phyloP scores from a whole-genome alignment of 441 rosid genomes.

The Isatis lusitanica region DNA sequence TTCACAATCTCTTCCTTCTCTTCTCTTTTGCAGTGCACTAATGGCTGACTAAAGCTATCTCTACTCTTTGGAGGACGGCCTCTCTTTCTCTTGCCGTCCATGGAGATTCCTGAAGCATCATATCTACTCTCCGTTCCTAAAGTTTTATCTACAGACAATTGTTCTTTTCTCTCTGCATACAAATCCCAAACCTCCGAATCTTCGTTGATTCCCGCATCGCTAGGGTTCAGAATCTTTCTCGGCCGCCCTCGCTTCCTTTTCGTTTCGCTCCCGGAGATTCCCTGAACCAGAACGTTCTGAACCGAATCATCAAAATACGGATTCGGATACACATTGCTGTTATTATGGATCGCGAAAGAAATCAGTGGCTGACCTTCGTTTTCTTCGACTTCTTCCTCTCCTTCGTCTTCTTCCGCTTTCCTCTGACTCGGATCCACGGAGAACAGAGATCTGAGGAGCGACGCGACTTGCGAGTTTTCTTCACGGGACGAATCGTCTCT shows the following conservation, averaged over 20 bases:
- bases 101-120: slow-evolving; percentile 22
- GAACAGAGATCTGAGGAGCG: slow-evolving; percentile 63
- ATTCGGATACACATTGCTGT: slow-evolving; percentile 22
- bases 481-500: slow-evolving; percentile 37
- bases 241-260: slow-evolving; percentile 61
- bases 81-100: slow-evolving; percentile 51
- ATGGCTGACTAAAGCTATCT: slow-evolving; percentile 10
- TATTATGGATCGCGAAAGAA: slow-evolving; percentile 44
- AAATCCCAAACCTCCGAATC: not conserved
- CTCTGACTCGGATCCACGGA: slow-evolving; percentile 37
- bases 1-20: slow-evolving; percentile 28
- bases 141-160: not conserved
- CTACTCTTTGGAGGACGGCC: slow-evolving; percentile 60
- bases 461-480: slow-evolving; percentile 50
- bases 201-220: not conserved
- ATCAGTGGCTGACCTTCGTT: slow-evolving; percentile 40
- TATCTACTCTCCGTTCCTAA: slow-evolving; percentile 11
- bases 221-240: slow-evolving; percentile 35
- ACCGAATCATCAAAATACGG: slow-evolving; percentile 12
- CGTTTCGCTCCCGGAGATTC: slow-evolving; percentile 33
- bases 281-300: slow-evolving; percentile 34
- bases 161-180: not conserved
- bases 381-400: slow-evolving; percentile 15
- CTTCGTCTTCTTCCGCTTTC: slow-evolving; percentile 31
- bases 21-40: slow-evolving; percentile 2